These are phyloP conservation scores for Pleurotus sapidus DNA, from an alignment of 768 basidiomycete species.

Conservation along the genomic window DNA sequence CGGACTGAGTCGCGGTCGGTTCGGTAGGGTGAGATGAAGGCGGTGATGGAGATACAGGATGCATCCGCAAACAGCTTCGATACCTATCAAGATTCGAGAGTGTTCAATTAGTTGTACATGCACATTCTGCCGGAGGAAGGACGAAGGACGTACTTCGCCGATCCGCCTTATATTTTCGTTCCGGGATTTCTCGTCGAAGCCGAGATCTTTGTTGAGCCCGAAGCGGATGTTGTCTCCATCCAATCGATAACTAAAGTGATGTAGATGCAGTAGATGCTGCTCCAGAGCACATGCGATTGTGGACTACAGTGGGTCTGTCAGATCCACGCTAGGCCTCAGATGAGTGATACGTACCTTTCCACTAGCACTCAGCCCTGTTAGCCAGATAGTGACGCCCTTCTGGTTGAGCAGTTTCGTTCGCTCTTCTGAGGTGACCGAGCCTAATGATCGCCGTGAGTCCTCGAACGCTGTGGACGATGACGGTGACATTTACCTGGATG, in stretches of 20 bases:
- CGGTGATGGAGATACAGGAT: slow-evolving; percentile 82
- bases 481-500: slow-evolving; percentile 47
- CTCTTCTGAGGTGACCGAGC: slow-evolving; percentile 69
- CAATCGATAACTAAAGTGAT: slow-evolving; percentile 85
- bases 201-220: slow-evolving; percentile 95
- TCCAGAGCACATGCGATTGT: slow-evolving; percentile 97
- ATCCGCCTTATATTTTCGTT: slow-evolving; percentile 97
- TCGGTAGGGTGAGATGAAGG: slow-evolving; percentile 98
- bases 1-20: slow-evolving; percentile 83
- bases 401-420: slow-evolving; percentile 69
- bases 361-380: slow-evolving; percentile 93
- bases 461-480: background rate
- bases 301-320: slow-evolving; percentile 49
- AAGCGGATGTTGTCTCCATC: slow-evolving; percentile 97
- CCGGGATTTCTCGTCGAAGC: slow-evolving; percentile 88
- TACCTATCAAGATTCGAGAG: slow-evolving; percentile 49
- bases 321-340: background rate
- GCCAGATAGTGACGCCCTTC: slow-evolving; percentile 90
- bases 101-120: background rate
- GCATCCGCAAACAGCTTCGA: slow-evolving; percentile 92
- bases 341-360: slow-evolving; percentile 65
- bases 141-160: slow-evolving; percentile 64
- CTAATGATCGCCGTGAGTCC: slow-evolving; percentile 31
- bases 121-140: too few relatives aligned
- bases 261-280: slow-evolving; percentile 86